Percentiles rank a stretch among this genome's conserved stretches.
Evolutionary conservation across 441 rosid species (phyloP).

Genomic region (Metrosideros polymorpha): DNA sequence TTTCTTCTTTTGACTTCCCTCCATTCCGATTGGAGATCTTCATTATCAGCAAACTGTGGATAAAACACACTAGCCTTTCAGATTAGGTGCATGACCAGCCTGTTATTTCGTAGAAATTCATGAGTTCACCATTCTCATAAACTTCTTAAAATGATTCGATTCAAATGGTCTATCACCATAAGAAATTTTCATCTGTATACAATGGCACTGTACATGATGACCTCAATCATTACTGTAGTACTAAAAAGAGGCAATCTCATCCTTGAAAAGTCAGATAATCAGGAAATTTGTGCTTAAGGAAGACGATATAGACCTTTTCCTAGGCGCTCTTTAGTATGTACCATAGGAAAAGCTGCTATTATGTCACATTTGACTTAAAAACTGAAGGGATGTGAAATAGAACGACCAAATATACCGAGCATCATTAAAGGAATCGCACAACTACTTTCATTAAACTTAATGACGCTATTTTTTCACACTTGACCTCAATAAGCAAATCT

Average conservation of each 20-base stretch:
- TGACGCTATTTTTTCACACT: background rate
- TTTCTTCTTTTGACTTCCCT: slow-evolving; percentile 70
- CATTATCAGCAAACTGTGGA: slow-evolving; percentile 72
- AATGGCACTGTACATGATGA: background rate
- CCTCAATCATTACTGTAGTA: background rate
- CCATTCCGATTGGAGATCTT: slow-evolving; percentile 76
- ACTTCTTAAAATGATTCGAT: background rate
- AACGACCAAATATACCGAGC: background rate
- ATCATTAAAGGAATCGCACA: background rate
- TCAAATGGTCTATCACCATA: background rate
- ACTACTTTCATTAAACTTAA: background rate
- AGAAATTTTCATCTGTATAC: background rate
- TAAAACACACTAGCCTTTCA: background rate
- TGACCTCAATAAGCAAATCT: background rate
- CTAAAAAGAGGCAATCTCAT: background rate
- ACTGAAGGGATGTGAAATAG: background rate
- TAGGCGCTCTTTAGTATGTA: background rate
- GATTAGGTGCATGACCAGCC: background rate
- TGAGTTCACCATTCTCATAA: background rate
- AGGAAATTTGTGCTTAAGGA: background rate
- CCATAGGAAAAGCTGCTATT: background rate
- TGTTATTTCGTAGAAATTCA: background rate
- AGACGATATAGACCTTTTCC: background rate
- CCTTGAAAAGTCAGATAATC: background rate
- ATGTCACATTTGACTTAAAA: background rate